Percentiles rank a stretch among this genome's conserved stretches.
phyloP scores from a whole-genome alignment of 2,329 filamentous ascomycete genomes.

The Juglanconis oblonga region DNA sequence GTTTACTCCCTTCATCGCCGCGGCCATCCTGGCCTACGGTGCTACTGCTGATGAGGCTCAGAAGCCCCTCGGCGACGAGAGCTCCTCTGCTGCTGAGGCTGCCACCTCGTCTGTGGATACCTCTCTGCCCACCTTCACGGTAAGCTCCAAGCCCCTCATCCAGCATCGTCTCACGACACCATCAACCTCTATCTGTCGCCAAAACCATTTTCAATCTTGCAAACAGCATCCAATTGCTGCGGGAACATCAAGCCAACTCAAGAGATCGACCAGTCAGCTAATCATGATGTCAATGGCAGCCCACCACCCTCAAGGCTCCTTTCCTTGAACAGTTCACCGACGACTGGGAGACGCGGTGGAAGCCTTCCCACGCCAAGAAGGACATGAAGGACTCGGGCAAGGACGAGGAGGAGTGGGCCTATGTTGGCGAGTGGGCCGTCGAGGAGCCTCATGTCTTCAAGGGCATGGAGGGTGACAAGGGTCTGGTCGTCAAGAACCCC shows the following conservation, averaged over 20 bases:
- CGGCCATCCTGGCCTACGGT: constrained; percentile 68
- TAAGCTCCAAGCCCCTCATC: constrained; percentile 47
- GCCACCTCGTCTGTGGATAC: constrained; percentile 54
- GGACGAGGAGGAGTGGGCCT: constrained; percentile 93
- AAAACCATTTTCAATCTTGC: neutral
- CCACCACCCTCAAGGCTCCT: constrained; percentile 81
- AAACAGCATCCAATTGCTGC: neutral
- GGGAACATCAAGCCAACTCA: neutral
- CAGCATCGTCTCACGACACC: neutral
- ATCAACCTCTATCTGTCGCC: neutral
- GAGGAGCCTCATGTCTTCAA: constrained; percentile 90
- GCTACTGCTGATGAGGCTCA: constrained; percentile 68
- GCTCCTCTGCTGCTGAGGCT: constrained; percentile 42
- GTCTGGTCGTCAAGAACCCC: constrained; percentile 95
- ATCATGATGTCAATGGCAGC: constrained; percentile 49
- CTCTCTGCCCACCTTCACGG: constrained; percentile 80
- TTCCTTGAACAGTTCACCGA: constrained; percentile 99
- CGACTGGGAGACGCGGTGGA: constrained; percentile 92
- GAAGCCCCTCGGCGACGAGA: constrained; percentile 48
- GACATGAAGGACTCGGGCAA: constrained; percentile 68
- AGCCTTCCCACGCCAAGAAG: constrained; percentile 95
- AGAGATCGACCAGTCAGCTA: constrained; percentile 1
- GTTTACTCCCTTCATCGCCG: constrained; percentile 76
- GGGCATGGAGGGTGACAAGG: constrained; percentile 93
- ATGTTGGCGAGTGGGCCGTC: constrained; percentile 93